Evolutionary conservation across 1,284 basidiomycete genomes (phyloP).

Genomic region (Marasmius sp.): DNA sequence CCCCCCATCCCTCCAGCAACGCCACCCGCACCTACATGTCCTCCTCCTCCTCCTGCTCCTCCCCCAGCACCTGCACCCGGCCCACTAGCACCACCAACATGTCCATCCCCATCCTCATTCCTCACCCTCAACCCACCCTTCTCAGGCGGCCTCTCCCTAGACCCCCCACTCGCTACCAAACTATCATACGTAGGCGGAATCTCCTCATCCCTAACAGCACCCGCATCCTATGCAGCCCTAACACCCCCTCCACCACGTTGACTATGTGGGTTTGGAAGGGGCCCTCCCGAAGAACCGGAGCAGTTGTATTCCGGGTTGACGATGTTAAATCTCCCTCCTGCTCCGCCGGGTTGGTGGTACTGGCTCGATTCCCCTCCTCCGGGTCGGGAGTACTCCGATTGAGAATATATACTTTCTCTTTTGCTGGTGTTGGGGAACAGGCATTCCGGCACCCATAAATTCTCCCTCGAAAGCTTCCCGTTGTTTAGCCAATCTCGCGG

Average conservation of each 20-base stretch:
- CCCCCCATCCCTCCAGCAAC: too few species aligned
- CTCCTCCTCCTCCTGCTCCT: too few species aligned
- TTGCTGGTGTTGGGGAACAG: not conserved
- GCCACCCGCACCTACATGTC: too few species aligned
- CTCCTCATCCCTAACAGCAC: slow-evolving; percentile 5
- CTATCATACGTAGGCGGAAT: slow-evolving; percentile 20
- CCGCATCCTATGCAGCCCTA: slow-evolving; percentile 12
- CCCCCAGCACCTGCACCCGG: too few species aligned
- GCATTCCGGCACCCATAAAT: not conserved
- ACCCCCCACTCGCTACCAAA: not conserved
- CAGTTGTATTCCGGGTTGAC: not conserved
- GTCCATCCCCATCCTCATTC: not conserved
- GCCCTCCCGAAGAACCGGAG: not conserved
- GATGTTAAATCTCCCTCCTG: not conserved
- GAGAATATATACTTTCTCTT: not conserved
- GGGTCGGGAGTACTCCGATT: not conserved
- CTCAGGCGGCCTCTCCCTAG: not conserved
- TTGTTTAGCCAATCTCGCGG: not conserved
- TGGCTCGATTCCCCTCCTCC: not conserved
- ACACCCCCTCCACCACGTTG: not conserved
- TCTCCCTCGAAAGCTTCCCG: not conserved
- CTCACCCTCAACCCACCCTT: not conserved
- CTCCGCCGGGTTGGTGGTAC: too few species aligned
- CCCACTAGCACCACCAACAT: not conserved
- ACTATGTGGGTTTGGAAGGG: not conserved